Conservation (phyloP, 768 basidiomycete species). For the Suillus placidus region DNA sequence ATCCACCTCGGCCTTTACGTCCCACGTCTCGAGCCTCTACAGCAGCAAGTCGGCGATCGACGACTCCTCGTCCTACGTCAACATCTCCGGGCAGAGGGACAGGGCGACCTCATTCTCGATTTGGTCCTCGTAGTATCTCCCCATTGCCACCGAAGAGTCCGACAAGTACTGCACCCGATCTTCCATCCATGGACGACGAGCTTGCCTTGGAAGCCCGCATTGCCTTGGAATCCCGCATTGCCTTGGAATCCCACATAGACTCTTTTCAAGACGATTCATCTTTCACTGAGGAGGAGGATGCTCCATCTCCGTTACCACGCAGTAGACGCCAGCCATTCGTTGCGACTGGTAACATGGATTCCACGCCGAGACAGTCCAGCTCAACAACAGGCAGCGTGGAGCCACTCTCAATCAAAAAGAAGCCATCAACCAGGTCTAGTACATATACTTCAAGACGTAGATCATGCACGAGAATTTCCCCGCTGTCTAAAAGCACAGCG, state of each 20-base stretch:
- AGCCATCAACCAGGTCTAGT: constrained; percentile 59
- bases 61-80: constrained; percentile 51
- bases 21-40: constrained; percentile 57
- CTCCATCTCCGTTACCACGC: constrained; percentile 60
- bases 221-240: constrained; percentile 40
- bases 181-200: constrained; percentile 51
- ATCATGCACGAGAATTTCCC: constrained; percentile 50
- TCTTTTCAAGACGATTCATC: constrained; percentile 30
- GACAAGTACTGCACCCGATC: constrained; percentile 15
- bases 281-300: constrained; percentile 29
- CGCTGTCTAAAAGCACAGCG: constrained; percentile 49
- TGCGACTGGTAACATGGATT: constrained; percentile 52
- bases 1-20: constrained; percentile 55
- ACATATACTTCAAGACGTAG: constrained; percentile 39
- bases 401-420: constrained; percentile 86
- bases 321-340: constrained; percentile 73
- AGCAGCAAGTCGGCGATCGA: constrained; percentile 43
- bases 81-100: constrained; percentile 39
- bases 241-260: constrained; percentile 39
- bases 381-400: constrained; percentile 54
- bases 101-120: constrained; percentile 51
- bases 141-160: constrained; percentile 60
- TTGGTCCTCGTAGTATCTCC: constrained; percentile 77
- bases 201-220: constrained; percentile 42
- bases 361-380: constrained; percentile 49